Base-by-base conservation (phyloP, 2,329 filamentous ascomycete species). In the Microdochium bolleyi region DNA sequence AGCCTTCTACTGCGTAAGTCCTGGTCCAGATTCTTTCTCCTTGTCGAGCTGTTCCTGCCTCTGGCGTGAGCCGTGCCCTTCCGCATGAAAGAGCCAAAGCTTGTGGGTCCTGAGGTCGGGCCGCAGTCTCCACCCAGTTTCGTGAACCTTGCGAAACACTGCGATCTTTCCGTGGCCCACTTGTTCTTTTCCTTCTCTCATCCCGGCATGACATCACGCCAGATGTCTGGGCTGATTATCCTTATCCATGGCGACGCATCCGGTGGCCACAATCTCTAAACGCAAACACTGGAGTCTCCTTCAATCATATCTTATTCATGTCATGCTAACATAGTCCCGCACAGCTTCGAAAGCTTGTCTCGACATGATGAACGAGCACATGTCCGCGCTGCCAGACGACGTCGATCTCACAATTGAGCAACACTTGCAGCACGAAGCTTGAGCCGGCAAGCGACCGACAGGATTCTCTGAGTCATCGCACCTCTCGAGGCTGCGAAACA, bases 1-100 rank as follows among this genome's bases (percentile, higher is more conserved):
- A 70, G 66, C 13, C 51, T 70, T 10, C 56, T 77, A 21, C 73
- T 76, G 68, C 75, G 75, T 78, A 64, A 63, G 73, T 71, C 13
- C 21, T 11, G 5, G 11, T 5, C 38, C 48, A 25, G n/a, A 46
- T 34, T 21, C 2, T 2, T 32, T 13, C 48, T 13, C 11, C 38
- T 50, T 3, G 11, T 50, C 32, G 5, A 10, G 19, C 4, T 27
- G 24, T 65, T 13, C 19, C 32, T 24, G 10, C 21, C n/a, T n/a
- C n/a, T n/a, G n/a, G n/a, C n/a, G n/a, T n/a, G n/a, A n/a, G n/a
- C n/a, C n/a, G n/a, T n/a, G n/a, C 24, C 27, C 30, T 50, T 25
- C 13, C 24, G 25, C 9, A 50, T 21, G 11, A 22, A 27, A 25
- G 49, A n/a, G n/a, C n/a, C 24, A 22, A 30, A 5, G 30, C 27